Base-by-base conservation (phyloP, 495 filamentous ascomycete species). In the Penicilliopsis zonata region DNA sequence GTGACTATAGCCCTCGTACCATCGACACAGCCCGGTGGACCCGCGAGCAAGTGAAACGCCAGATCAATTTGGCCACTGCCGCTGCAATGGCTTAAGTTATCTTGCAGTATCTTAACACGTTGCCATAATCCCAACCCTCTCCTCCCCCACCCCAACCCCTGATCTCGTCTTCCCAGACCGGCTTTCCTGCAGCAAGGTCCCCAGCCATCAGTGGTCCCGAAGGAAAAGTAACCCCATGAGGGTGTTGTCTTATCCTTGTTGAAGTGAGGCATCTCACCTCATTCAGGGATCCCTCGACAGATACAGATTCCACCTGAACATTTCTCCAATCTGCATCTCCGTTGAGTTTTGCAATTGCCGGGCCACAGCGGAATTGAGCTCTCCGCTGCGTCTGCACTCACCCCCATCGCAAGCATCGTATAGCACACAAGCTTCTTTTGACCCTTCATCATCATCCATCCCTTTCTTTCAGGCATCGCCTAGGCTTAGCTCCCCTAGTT, bases 21-120 rank as follows among this genome's bases (percentile, higher is more conserved):
- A 77, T 85, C 38, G 86, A 95, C 18, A 96, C 88, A 13, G 90
- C 90, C 46, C 80, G 90, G 31, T 98, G 90, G 90, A 86, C 90
- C 36, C 78, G 90, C 22, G 92, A 96, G 64, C 86, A 94, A 49
- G 86, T 96, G 50, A 94, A 94, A 69, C 78, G 84, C 41, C 90
- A 98, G 55, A 72, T 81, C 32, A 69, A 60, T 52, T 24, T 66
- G 44, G 44, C 52, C 17, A 53, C 45, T 13, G 40, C 43, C 9
- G 45, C 56, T 37, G 47, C 49, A 14, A 60, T 61, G 58, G 45
- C 58, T 14, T 64, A 59, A 55, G 40, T 28, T 8, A 14, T 5
- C 10, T 19, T 14, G 20, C 13, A 3, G 16, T 26, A 18, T 40
- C 38, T 45, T 32, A 44, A 32, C 31, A 14, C 13, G 33, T 32